Evolutionary conservation across 345 rosid genomes (phyloP), one percentile per base, ranked within the genome.

Genomic region (Odontarrhena argentea): DNA sequence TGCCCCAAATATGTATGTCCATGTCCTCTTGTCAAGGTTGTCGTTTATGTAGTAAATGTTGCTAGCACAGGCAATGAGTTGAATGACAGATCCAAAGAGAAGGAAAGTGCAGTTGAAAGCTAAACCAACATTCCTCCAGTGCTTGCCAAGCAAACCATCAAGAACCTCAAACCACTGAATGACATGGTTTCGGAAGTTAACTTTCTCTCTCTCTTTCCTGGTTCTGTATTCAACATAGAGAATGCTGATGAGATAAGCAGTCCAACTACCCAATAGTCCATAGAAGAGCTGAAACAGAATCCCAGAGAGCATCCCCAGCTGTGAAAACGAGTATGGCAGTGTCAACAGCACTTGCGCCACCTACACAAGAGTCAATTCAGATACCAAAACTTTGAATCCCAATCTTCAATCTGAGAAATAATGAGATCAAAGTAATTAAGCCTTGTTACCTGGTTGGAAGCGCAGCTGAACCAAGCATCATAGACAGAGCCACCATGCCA

Each of bases 101-200:
- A 94, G 97, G 70, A 94, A 94, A n/a, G 99, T 94, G 81, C 97
- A 94, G 76, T 94, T 91, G 67, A 94, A 94, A 14, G 96, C 99
- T 84, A 94, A 83, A 37, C 99, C 99, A 78, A 88, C 99, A 75
- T 94, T 94, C 81, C 99, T 91, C 99, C 99, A 94, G 35, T 94
- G 84, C 73, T 81, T 94, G 74, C 99, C 99, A 62, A 94, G 95
- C 37, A 94, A 81, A 32, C 99, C 99, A 79, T 94, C 99, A 63
- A 94, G 99, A 78, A 94, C 99, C 71, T 94, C 99, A 52, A 94
- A 94, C 99, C 99, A 94, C 96, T 93, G 98, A 73, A 93, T 93
- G 72, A 93, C 98, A 74, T 93, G 98, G 85, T 88, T 93, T 51
- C 97, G 86, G 88, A 94, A 94, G 83, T 94, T 95, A 50, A 80